Evolutionary conservation across 2,329 filamentous ascomycete species (phyloP).

Genomic region (Dactylonectria estremocensis): DNA sequence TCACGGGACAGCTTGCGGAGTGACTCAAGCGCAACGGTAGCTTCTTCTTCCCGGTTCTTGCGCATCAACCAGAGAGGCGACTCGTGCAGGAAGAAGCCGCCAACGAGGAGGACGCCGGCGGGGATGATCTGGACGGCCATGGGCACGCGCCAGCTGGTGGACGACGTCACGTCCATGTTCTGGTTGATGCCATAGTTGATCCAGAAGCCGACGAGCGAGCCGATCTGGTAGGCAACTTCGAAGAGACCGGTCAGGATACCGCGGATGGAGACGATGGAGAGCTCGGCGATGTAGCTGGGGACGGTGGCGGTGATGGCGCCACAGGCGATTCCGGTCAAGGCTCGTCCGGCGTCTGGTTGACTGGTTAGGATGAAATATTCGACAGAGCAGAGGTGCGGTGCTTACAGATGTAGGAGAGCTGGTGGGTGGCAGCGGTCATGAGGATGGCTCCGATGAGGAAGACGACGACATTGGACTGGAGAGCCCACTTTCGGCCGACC

Average conservation of each 20-base stretch:
- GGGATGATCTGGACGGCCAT: slow-evolving; percentile 64
- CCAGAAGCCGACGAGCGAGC: slow-evolving; percentile 67
- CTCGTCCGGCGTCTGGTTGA: slow-evolving; percentile 65
- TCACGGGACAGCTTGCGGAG: slow-evolving; percentile 62
- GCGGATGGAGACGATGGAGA: slow-evolving; percentile 71
- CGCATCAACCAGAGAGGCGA: slow-evolving; percentile 59
- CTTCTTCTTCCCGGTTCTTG: slow-evolving; percentile 52
- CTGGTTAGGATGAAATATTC: not conserved
- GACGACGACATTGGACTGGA: slow-evolving; percentile 61
- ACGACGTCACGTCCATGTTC: slow-evolving; percentile 52
- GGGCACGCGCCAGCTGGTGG: slow-evolving; percentile 63
- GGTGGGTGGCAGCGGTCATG: slow-evolving; percentile 58
- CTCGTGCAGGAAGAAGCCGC: slow-evolving; percentile 62
- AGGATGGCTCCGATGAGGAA: slow-evolving; percentile 62
- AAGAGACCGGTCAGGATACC: slow-evolving; percentile 71
- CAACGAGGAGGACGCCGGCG: slow-evolving; percentile 58
- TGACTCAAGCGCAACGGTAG: slow-evolving; percentile 51
- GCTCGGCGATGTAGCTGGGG: slow-evolving; percentile 76
- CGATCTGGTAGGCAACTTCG: slow-evolving; percentile 69
- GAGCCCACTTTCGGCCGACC: slow-evolving; percentile 65
- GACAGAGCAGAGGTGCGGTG: fast-evolving
- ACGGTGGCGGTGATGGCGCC: slow-evolving; percentile 72
- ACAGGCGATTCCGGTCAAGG: slow-evolving; percentile 70
- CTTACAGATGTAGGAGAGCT: slow-evolving; percentile 61
- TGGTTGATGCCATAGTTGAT: slow-evolving; percentile 62